Evolutionary conservation across 1,139 yeast species (phyloP).

Genomic region (Candida pseudoviswanathii): DNA sequence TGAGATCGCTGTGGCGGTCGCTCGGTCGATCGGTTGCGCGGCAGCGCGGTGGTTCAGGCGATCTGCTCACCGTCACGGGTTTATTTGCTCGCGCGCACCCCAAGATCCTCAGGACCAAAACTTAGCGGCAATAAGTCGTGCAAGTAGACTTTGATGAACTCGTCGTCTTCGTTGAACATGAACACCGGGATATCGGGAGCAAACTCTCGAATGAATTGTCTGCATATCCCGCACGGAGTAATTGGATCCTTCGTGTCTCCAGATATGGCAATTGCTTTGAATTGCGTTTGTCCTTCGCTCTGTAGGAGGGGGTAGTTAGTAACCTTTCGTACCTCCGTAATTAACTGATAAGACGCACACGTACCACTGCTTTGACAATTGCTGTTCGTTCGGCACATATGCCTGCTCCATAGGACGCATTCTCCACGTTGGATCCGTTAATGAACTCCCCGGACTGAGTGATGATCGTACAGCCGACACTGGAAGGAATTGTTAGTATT

Average conservation of each 20-base stretch:
- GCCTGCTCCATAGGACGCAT: constrained; percentile 86
- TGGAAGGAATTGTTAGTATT: constrained; percentile 22
- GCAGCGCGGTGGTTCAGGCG: too few species aligned
- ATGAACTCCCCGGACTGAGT: constrained; percentile 52
- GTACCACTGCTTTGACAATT: constrained; percentile 61
- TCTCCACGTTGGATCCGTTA: constrained; percentile 87
- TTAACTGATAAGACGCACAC: constrained; percentile 15
- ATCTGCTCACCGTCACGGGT: too few species aligned
- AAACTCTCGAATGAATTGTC: constrained; percentile 87
- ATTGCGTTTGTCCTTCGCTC: constrained; percentile 47
- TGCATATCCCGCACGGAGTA: constrained; percentile 92
- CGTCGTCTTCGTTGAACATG: constrained; percentile 62
- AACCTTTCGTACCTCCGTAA: neutral
- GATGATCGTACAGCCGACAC: constrained; percentile 81
- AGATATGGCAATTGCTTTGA: constrained; percentile 71
- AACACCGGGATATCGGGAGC: constrained; percentile 52
- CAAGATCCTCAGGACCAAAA: constrained; percentile 80
- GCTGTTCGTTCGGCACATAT: constrained; percentile 93
- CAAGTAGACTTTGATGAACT: constrained; percentile 43
- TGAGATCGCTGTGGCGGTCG: neutral
- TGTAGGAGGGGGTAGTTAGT: constrained; percentile 12
- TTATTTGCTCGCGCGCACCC: constrained; percentile 1
- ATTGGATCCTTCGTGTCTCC: constrained; percentile 63
- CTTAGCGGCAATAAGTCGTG: constrained; percentile 77
- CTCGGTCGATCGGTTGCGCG: too few species aligned